Percentiles rank a stretch among this genome's conserved stretches.
phyloP scores from a whole-genome alignment of 257 asterid genomes.

The Nicotiana obtusifolia region DNA sequence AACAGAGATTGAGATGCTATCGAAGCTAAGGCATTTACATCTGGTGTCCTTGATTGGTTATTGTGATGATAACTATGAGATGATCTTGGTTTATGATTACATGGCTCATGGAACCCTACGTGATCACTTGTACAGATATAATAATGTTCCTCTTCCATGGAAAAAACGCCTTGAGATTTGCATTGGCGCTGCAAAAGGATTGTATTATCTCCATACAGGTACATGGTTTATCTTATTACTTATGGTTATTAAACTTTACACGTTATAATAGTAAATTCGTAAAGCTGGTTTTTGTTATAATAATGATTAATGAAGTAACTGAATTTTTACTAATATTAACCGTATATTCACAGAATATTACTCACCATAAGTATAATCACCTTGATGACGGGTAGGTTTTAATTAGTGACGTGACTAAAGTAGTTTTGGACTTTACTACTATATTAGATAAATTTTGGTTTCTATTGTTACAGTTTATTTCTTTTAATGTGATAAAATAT shows the following conservation, averaged over 20 bases:
- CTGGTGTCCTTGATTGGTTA: slow-evolving; percentile 64
- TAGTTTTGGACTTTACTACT: no score
- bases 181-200: slow-evolving; percentile 60
- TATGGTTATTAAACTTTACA: neutral
- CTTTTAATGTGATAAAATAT: neutral
- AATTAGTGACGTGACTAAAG: no score
- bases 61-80: slow-evolving; percentile 48
- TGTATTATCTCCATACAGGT: slow-evolving; percentile 57
- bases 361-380: no score
- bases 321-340: no score
- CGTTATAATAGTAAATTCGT: neutral
- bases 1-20: slow-evolving; percentile 60
- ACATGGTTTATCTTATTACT: neutral
- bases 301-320: no score
- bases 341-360: no score
- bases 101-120: slow-evolving; percentile 53
- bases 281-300: no score
- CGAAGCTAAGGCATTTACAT: slow-evolving; percentile 53
- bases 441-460: no score
- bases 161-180: slow-evolving; percentile 49
- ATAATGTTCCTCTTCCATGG: slow-evolving; percentile 41
- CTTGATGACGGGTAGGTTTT: no score
- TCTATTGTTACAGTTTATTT: no score
- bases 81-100: slow-evolving; percentile 70
- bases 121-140: slow-evolving; percentile 39